phyloP scores from a whole-genome alignment of 805 yeast species.

The Starmerella gropengiesseri region DNA sequence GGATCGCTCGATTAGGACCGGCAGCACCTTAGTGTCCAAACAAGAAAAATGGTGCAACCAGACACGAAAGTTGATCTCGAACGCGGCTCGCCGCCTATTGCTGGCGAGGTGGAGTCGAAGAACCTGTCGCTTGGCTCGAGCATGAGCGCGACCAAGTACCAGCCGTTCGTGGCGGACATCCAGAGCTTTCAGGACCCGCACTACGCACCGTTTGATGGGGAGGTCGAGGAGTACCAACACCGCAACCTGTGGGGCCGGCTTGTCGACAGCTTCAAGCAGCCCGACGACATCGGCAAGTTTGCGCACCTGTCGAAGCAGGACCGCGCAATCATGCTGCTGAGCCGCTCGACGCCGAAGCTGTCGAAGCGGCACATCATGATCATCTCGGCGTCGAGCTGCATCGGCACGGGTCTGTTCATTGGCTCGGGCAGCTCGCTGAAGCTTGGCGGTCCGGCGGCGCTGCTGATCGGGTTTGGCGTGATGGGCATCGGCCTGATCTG shows the following conservation, averaged over 20 bases:
- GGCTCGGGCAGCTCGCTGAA: constrained; percentile 50
- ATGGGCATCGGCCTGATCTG: constrained; percentile 53
- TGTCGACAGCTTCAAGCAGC: constrained; percentile 28
- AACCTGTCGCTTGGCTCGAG: neutral
- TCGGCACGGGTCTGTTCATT: constrained; percentile 62
- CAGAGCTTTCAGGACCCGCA: constrained; percentile 6
- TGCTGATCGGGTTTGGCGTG: constrained; percentile 46
- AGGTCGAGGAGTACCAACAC: neutral
- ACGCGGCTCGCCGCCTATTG: constrained; percentile 3
- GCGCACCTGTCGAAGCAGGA: constrained; percentile 20
- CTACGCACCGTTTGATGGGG: neutral
- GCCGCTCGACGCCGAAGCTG: constrained; percentile 34
- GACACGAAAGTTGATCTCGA: constrained; percentile 1
- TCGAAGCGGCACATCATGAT: constrained; percentile 46
- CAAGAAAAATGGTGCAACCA: constrained; percentile 1
- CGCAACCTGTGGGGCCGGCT: constrained; percentile 12
- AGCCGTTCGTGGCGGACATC: neutral
- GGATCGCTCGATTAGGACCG: neutral
- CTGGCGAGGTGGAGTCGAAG: constrained; percentile 7
- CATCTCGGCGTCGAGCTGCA: constrained; percentile 78
- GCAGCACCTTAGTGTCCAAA: neutral
- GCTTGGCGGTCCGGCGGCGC: constrained; percentile 54
- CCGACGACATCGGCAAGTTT: constrained; percentile 17
- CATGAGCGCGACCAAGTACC: constrained; percentile 1
- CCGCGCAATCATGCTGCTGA: constrained; percentile 24